phyloP scores from a whole-genome alignment of 371 early-diverging fungal species.

The Gilbertella persicaria region DNA sequence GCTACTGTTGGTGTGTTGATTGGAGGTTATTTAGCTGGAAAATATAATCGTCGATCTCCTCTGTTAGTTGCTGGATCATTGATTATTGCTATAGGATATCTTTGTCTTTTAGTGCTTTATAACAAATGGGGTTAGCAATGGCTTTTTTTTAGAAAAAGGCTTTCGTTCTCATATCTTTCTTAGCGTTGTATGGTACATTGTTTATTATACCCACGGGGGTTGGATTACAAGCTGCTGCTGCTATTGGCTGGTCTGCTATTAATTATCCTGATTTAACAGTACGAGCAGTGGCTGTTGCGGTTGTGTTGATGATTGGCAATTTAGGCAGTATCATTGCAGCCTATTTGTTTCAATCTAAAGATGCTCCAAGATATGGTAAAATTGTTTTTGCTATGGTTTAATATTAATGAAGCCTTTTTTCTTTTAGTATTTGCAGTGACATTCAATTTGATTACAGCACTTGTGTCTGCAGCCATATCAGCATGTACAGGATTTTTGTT shows the following conservation, averaged over 20 bases:
- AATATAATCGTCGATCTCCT: slow-evolving; percentile 24
- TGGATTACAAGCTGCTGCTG: slow-evolving; percentile 28
- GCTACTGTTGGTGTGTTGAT: slow-evolving; percentile 23
- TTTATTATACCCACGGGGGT: slow-evolving; percentile 27
- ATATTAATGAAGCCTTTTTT: too few species aligned
- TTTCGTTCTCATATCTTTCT: background rate
- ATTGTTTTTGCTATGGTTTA: too few species aligned
- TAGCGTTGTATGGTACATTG: slow-evolving; percentile 21
- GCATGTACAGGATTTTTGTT: slow-evolving; percentile 17
- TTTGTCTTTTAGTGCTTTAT: slow-evolving; percentile 15
- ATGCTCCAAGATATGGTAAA: slow-evolving; percentile 33
- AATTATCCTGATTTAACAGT: slow-evolving; percentile 29
- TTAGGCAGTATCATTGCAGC: slow-evolving; percentile 33
- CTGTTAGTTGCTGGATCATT: slow-evolving; percentile 25
- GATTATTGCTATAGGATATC: slow-evolving; percentile 24
- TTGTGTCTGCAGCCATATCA: slow-evolving; percentile 13
- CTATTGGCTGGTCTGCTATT: slow-evolving; percentile 31
- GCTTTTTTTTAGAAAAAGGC: background rate
- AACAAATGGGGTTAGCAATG: slow-evolving; percentile 27
- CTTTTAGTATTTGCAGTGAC: slow-evolving; percentile 20
- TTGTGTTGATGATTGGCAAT: slow-evolving; percentile 27
- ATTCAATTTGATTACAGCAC: slow-evolving; percentile 18
- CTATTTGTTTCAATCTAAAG: slow-evolving; percentile 25
- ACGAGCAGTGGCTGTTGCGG: slow-evolving; percentile 33
- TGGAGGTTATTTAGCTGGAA: slow-evolving; percentile 29